phyloP scores from a whole-genome alignment of 2,329 filamentous ascomycete genomes.

The Talaromyces atroroseus region DNA sequence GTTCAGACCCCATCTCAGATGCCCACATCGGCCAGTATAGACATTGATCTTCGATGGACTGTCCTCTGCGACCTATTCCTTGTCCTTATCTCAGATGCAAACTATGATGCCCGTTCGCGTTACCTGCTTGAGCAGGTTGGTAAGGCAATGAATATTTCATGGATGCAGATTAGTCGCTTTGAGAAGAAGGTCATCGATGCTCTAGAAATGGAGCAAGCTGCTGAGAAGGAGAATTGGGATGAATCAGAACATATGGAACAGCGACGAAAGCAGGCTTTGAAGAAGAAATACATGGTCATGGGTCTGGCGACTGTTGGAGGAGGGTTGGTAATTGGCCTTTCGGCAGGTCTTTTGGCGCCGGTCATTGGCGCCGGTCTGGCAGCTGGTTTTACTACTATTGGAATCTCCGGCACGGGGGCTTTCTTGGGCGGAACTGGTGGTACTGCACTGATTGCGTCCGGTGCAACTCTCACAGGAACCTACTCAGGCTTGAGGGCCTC shows the following conservation, averaged over 20 bases:
- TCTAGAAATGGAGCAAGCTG: conserved; percentile 93
- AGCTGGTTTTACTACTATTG: conserved; percentile 91
- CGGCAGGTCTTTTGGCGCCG: conserved; percentile 83
- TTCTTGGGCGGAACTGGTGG: conserved; percentile 91
- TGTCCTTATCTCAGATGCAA: conserved; percentile 89
- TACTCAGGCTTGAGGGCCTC: conserved; percentile 82
- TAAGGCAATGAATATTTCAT: conserved; percentile 70
- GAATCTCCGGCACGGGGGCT: conserved; percentile 77
- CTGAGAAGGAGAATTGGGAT: conserved; percentile 95
- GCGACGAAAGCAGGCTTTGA: conserved; percentile 73
- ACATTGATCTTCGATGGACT: conserved; percentile 96
- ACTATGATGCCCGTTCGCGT: conserved; percentile 85
- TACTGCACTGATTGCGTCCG: conserved; percentile 87
- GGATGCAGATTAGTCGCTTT: conserved; percentile 92
- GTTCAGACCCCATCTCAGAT: conserved; percentile 80
- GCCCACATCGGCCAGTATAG: conserved; percentile 73
- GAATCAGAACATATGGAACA: conserved; percentile 90
- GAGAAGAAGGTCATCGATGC: conserved; percentile 97
- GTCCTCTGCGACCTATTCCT: conserved; percentile 94
- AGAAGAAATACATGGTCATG: conserved; percentile 87
- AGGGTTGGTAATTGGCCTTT: conserved; percentile 89
- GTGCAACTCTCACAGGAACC: conserved; percentile 77
- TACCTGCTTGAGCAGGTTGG: conserved; percentile 78
- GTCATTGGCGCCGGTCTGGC: conserved; percentile 91
- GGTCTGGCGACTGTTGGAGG: conserved; percentile 93